A percentile compares a stretch with the other conserved stretches of the same genome.
Conservation (phyloP, 768 basidiomycete species). For the Phlebiopsis flavidoalba region DNA sequence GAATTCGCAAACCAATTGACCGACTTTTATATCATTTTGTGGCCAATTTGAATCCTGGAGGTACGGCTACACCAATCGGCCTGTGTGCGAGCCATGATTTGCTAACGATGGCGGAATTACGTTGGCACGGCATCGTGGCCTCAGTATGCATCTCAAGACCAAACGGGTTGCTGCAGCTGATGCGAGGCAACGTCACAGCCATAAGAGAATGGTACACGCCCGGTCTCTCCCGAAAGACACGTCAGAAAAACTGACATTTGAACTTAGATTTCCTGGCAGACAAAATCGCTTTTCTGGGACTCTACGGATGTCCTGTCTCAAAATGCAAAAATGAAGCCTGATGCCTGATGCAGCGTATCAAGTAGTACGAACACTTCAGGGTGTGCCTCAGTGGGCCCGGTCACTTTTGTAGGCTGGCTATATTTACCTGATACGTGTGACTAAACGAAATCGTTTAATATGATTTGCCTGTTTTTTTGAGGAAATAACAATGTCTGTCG, state of each 20-base stretch:
- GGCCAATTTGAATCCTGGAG: conserved; percentile 47
- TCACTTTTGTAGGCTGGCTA: too few species aligned
- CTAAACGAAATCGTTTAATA: too few species aligned
- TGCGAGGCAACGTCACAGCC: conserved; percentile 46
- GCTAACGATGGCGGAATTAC: conserved; percentile 27
- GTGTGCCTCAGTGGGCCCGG: too few species aligned
- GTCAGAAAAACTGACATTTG: background rate
- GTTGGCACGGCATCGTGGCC: conserved; percentile 40
- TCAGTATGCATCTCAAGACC: conserved; percentile 28
- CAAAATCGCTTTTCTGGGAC: conserved; percentile 39
- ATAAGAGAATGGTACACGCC: conserved; percentile 45
- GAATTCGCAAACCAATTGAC: conserved; percentile 39
- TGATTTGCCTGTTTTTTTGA: too few species aligned
- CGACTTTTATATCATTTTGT: conserved; percentile 50
- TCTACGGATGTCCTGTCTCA: conserved; percentile 34
- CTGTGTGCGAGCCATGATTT: background rate
- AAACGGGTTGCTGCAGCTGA: conserved; percentile 43
- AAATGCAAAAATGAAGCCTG: conserved; percentile 37
- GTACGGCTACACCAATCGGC: conserved; percentile 27
- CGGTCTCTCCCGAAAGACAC: background rate
- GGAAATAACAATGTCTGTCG: too few species aligned
- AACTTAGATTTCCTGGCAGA: conserved; percentile 34
- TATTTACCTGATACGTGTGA: too few species aligned
- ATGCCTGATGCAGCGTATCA: too few species aligned
- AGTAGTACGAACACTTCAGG: too few species aligned